phyloP scores from a whole-genome alignment of 768 basidiomycete species.

The Crucibulum laeve region DNA sequence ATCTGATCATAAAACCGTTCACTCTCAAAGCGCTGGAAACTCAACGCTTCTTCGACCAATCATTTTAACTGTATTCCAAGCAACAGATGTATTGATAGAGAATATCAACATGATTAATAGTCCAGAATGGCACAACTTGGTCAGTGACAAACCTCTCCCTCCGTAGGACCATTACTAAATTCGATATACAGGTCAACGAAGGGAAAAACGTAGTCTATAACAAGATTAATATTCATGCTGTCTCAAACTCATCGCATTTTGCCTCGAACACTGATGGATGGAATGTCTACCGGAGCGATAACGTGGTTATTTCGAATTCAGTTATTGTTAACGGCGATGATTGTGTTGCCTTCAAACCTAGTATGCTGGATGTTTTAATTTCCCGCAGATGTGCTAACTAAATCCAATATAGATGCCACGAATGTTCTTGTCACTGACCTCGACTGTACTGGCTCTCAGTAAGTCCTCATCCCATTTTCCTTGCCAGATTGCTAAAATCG shows the following conservation, averaged over 20 bases:
- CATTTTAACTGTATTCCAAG: constrained; percentile 50
- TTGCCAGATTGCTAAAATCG: not conserved
- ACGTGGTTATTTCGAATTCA: constrained; percentile 42
- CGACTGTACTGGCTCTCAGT: constrained; percentile 58
- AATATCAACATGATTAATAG: constrained; percentile 45
- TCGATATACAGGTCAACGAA: constrained; percentile 36
- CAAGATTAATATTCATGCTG: constrained; percentile 41
- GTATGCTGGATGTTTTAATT: constrained; percentile 21
- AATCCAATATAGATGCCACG: constrained; percentile 29
- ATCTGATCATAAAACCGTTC: not conserved
- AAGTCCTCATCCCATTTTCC: constrained; percentile 11
- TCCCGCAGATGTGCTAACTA: not conserved
- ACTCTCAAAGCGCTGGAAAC: constrained; percentile 34
- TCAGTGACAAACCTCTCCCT: constrained; percentile 11
- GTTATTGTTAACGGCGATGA: constrained; percentile 53
- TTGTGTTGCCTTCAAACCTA: constrained; percentile 57
- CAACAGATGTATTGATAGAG: constrained; percentile 39
- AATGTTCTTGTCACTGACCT: constrained; percentile 54
- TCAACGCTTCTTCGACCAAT: constrained; percentile 49
- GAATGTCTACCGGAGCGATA: constrained; percentile 58
- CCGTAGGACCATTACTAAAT: not conserved
- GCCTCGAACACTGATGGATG: constrained; percentile 58
- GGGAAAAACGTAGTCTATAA: constrained; percentile 40
- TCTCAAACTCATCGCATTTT: constrained; percentile 36
- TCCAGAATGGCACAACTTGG: constrained; percentile 51